phyloP scores from a whole-genome alignment of 73 alveolate genomes.

The Paramecium biaurelia region DNA sequence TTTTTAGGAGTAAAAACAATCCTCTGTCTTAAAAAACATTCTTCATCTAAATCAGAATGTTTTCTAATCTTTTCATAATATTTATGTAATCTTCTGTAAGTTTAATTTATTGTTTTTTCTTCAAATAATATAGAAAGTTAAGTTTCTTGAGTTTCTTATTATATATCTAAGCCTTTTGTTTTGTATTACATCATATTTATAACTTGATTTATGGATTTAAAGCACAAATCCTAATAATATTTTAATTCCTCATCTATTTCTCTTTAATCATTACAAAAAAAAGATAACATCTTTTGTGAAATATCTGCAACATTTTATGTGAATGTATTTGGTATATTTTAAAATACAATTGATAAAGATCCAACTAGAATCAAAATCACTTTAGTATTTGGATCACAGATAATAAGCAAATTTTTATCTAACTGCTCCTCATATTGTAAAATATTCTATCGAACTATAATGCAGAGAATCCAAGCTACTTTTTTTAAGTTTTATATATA shows the following conservation, averaged over 20 bases:
- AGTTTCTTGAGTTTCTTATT: background rate
- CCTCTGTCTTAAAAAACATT: background rate
- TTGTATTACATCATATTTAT: background rate
- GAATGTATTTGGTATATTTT: background rate
- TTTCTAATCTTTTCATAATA: background rate
- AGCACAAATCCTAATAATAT: background rate
- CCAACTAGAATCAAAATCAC: background rate
- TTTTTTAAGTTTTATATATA: background rate
- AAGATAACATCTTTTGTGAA: background rate
- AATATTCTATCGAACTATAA: background rate
- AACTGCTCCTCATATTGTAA: background rate
- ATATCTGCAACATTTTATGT: background rate
- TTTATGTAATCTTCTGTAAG: background rate
- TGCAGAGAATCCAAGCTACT: slow-evolving; percentile 23
- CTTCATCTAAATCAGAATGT: background rate
- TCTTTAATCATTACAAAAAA: background rate
- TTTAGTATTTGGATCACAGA: background rate
- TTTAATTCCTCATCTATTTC: background rate
- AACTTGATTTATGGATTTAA: background rate
- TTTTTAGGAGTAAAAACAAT: background rate
- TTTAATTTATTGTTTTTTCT: background rate
- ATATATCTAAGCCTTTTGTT: background rate
- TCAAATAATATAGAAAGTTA: background rate
- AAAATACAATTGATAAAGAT: background rate
- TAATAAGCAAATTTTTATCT: background rate